Evolutionary conservation across 2,329 filamentous ascomycete genomes (phyloP).

Genomic region (Diaporthe vaccinii): DNA sequence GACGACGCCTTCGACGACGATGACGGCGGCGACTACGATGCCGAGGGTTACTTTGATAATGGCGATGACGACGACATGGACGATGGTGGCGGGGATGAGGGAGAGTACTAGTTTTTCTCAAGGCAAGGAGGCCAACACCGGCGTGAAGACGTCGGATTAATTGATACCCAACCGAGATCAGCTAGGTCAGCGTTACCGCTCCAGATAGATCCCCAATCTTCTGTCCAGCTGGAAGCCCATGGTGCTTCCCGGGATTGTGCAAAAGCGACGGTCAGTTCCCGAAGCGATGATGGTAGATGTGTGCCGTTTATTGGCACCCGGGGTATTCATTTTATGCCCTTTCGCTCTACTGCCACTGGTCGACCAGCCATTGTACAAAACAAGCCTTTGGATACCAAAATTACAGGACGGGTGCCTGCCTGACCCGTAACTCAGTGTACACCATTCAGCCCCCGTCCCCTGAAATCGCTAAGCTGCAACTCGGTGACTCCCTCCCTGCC

Average conservation of each 20-base stretch:
- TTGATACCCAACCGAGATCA: conserved; percentile 26
- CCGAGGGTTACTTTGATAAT: conserved; percentile 72
- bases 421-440: conserved; percentile 37
- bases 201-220: neutral
- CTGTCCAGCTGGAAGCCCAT: neutral
- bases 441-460: conserved; percentile 47
- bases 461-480: conserved; percentile 65
- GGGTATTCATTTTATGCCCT: conserved; percentile 39
- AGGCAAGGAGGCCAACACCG: neutral
- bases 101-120: conserved; percentile 31
- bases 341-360: conserved; percentile 16
- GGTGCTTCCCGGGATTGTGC: neutral
- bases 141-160: neutral
- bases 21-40: conserved; percentile 72
- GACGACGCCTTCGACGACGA: conserved; percentile 67
- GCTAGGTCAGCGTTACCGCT: too few relatives aligned
- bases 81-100: conserved; percentile 53
- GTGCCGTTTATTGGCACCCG: conserved; percentile 31
- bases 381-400: neutral
- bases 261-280: neutral
- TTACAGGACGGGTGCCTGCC: neutral
- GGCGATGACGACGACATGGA: conserved; percentile 68
- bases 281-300: neutral
- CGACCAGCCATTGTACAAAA: conserved; percentile 8
- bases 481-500: conserved; percentile 73